These are phyloP conservation scores for Rhizopogon vinicolor DNA, from an alignment of 768 basidiomycete genomes.

Conservation along the genomic window DNA sequence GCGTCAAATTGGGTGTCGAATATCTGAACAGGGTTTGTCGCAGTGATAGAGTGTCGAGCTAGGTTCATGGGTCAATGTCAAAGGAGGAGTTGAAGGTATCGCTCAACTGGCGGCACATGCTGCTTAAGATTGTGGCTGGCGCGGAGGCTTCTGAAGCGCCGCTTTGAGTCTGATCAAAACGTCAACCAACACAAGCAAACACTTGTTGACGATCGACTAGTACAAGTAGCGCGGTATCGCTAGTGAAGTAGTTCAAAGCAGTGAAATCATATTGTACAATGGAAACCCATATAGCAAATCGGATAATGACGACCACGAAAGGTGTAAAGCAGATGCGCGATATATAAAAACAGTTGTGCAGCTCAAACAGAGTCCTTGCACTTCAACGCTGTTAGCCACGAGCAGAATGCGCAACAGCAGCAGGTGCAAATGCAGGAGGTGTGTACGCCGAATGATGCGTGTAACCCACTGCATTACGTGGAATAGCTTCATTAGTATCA, in stretches of 20 bases:
- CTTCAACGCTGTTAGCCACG: conserved; percentile 14
- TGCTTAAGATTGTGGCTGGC: conserved; percentile 7
- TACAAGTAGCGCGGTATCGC: not conserved
- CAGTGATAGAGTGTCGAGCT: conserved; percentile 77
- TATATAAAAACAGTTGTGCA: conserved; percentile 8
- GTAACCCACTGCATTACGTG: conserved; percentile 19
- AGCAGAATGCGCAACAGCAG: conserved; percentile 25
- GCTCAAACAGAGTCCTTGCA: conserved; percentile 14
- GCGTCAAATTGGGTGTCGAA: conserved; percentile 76
- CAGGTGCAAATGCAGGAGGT: conserved; percentile 19
- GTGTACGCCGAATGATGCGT: conserved; percentile 23
- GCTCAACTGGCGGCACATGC: conserved; percentile 11
- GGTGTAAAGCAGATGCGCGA: conserved; percentile 22
- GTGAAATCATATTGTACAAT: conserved; percentile 11
- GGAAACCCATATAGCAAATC: conserved; percentile 9
- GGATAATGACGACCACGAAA: conserved; percentile 9
- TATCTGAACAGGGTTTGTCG: conserved; percentile 70
- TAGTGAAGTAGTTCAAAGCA: not conserved
- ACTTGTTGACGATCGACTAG: not conserved
- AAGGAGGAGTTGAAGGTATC: conserved; percentile 4
- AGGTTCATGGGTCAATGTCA: conserved; percentile 64
- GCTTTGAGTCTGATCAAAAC: not conserved
- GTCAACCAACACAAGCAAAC: not conserved
- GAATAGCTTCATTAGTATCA: conserved; percentile 38
- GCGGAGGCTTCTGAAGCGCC: conserved; percentile 1